These are phyloP conservation scores for Leptographium radiaticola DNA, from an alignment of 2,329 filamentous ascomycete species.

Conservation along the genomic window DNA sequence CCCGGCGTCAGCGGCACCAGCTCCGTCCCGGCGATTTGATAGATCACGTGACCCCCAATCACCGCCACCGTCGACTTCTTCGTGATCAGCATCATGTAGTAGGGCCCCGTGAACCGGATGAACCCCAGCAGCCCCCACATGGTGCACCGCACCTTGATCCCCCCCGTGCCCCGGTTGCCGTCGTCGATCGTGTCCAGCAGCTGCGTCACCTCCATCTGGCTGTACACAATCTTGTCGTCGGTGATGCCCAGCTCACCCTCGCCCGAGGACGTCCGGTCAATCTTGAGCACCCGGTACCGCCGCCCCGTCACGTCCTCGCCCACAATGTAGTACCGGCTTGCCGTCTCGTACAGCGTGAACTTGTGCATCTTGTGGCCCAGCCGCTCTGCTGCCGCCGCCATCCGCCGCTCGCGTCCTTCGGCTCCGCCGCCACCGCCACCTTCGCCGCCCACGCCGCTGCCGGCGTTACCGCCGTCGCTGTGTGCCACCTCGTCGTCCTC, in stretches of 20 bases:
- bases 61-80: constrained; percentile 94
- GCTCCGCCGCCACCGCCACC: neutral
- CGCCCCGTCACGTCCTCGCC: constrained; percentile 83
- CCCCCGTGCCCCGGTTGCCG: constrained; percentile 81
- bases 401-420: neutral
- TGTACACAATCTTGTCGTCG: constrained; percentile 93
- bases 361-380: constrained; percentile 69
- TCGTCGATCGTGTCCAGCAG: constrained; percentile 91
- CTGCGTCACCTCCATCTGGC: constrained; percentile 80
- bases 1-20: constrained; percentile 74
- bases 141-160: constrained; percentile 76
- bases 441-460: constrained; percentile 16
- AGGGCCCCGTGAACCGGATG: constrained; percentile 87
- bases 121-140: constrained; percentile 93
- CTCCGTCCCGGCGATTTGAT: constrained; percentile 89
- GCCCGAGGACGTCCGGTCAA: constrained; percentile 78
- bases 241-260: constrained; percentile 67
- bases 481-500: constrained; percentile 20
- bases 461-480: neutral
- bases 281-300: constrained; percentile 83
- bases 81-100: constrained; percentile 94
- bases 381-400: constrained; percentile 15
- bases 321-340: constrained; percentile 84
- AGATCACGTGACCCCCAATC: constrained; percentile 90
- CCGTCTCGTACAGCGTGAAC: constrained; percentile 95